Base-by-base conservation (phyloP, 352 stramenopile genomes). In the Pythium guiyangense region DNA sequence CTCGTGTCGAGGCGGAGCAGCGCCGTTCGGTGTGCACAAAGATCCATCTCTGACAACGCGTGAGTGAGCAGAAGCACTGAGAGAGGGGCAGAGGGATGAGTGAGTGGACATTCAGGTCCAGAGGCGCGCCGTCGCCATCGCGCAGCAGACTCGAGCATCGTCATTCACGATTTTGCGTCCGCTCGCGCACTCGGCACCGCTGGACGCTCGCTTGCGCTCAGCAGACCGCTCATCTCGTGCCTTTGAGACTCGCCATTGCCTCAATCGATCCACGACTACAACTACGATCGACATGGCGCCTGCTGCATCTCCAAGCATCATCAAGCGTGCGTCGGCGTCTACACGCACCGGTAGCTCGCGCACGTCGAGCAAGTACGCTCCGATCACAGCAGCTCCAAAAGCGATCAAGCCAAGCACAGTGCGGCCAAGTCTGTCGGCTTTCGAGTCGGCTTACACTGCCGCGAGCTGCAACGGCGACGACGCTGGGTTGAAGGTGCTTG, bases 161-260 rank as follows among this genome's bases (percentile, higher is more conserved):
- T 61, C 73, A 81, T 58, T 81, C 57, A 55, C 43, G 34, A 77
- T 79, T 67, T 69, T 66, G 59, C 63, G 26, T 43, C 48, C 50
- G 52, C 18, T 42, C 52, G 47, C 52, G 49, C 57, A 49, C 57
- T 71, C 27, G 45, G 17, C 26, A 51, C 4, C 11, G 11, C 45
- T 26, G 1, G 11, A 22, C 14, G 43, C 43, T 27, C 37, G 17
- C 4, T 43, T 20, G 14, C 37, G 6, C 37, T 43, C 37, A n/a
- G 14, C 14, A n/a, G 37, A 35, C n/a, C 20, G n/a, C 12, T 50
- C 45, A 3, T 35, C 22, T n/a, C 25, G 22, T 29, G 40, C 37
- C 12, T 15, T 11, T 2, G 6, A 42, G 37, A 42, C 37, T 2
- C 34, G 27, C 25, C n/a, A n/a, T n/a, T n/a, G n/a, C n/a, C n/a